Percentiles rank a stretch among this genome's conserved stretches.
These are phyloP conservation scores for Aristolochia fimbriata DNA, from an alignment of 164 flowering plant genomes.

Conservation along the genomic window DNA sequence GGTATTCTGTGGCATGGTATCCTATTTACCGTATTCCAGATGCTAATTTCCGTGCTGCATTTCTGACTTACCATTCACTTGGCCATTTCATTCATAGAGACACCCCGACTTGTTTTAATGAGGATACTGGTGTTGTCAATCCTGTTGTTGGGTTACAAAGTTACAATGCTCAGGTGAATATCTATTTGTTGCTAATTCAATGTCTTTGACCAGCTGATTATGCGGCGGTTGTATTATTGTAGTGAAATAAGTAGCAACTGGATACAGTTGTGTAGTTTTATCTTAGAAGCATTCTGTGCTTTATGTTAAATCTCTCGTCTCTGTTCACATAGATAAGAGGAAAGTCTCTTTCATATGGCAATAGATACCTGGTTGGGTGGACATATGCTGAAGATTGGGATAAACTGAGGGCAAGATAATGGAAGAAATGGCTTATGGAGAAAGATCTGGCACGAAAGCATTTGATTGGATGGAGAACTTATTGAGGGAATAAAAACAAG, in stretches of 20 bases:
- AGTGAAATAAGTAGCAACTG: background rate
- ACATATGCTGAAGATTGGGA: too few relatives aligned
- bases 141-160: constrained; percentile 71
- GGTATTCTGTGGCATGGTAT: constrained; percentile 90
- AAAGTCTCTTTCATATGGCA: too few relatives aligned
- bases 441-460: too few relatives aligned
- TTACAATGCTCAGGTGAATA: constrained; percentile 65
- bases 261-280: background rate
- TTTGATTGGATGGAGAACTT: too few relatives aligned
- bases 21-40: constrained; percentile 81
- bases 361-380: too few relatives aligned
- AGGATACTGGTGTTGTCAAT: constrained; percentile 26
- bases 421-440: too few relatives aligned
- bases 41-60: constrained; percentile 55
- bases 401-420: too few relatives aligned
- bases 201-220: background rate
- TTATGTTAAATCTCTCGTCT: too few relatives aligned
- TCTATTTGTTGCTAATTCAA: background rate
- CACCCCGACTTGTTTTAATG: constrained; percentile 12
- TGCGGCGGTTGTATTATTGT: background rate
- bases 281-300: too few relatives aligned
- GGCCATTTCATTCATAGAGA: constrained; percentile 41
- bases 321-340: too few relatives aligned
- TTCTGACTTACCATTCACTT: constrained; percentile 76
- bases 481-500: too few relatives aligned